phyloP scores from a whole-genome alignment of 2,329 filamentous ascomycete genomes.

The Ceratocystis destructans region DNA sequence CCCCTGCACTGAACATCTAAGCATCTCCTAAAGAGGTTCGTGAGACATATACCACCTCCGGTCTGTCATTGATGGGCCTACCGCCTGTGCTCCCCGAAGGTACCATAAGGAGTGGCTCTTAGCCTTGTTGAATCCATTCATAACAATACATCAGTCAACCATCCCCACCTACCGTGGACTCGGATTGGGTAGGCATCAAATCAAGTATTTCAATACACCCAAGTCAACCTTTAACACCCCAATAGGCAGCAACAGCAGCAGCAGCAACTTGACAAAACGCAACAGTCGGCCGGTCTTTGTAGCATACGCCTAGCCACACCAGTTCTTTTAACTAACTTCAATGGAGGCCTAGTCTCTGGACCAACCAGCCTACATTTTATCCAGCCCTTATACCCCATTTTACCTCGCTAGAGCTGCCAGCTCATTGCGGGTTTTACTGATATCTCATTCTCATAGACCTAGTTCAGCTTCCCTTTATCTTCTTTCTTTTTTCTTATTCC shows the following conservation, averaged over 20 bases:
- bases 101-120: not conserved
- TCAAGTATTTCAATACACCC: not conserved
- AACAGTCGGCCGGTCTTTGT: not conserved
- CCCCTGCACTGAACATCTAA: slow-evolving; percentile 7
- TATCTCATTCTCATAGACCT: not conserved
- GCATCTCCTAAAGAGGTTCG: slow-evolving; percentile 7
- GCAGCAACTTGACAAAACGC: not conserved
- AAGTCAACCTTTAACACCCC: not conserved
- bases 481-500: not conserved
- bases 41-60: slow-evolving; percentile 9
- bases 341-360: not conserved
- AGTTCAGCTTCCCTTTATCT: not conserved
- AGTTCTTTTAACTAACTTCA: not conserved
- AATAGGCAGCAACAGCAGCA: not conserved
- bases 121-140: not conserved
- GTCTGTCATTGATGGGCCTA: slow-evolving; percentile 5
- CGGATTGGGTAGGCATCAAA: not conserved
- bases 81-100: slow-evolving; percentile 9
- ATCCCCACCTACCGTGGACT: not conserved
- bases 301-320: not conserved
- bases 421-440: slow-evolving; percentile 8
- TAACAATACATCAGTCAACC: not conserved
- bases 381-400: not conserved
- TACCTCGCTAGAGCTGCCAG: not conserved
- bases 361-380: not conserved